phyloP scores from a whole-genome alignment of 2,329 filamentous ascomycete species.

The Lachnellula occidentalis region DNA sequence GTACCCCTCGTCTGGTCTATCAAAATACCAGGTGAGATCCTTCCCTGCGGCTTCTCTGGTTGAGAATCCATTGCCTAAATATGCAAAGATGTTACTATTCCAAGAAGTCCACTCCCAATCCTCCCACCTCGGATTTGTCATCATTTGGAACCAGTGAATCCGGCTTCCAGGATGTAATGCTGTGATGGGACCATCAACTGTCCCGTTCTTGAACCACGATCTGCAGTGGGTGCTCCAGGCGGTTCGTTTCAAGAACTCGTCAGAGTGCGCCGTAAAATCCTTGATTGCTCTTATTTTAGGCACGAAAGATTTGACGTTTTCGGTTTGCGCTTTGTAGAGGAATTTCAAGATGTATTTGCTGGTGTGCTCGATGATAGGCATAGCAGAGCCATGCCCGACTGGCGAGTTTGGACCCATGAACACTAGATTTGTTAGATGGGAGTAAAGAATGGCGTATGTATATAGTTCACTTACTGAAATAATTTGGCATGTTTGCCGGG shows the following conservation, averaged over 20 bases:
- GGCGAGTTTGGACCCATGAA: constrained; percentile 28
- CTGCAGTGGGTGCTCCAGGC: constrained; percentile 40
- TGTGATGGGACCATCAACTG: no score
- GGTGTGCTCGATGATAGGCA: constrained; percentile 16
- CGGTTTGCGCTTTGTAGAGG: constrained; percentile 36
- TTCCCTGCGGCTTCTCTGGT: no score
- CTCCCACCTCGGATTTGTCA: no score
- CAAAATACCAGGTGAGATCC: no score
- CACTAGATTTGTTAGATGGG: no score
- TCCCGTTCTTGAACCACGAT: constrained; percentile 13
- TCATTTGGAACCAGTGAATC: no score
- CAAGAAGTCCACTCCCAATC: no score
- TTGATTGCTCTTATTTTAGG: constrained; percentile 43
- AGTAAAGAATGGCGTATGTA: no score
- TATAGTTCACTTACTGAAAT: constrained; percentile 9
- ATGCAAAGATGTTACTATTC: no score
- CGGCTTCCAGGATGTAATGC: no score
- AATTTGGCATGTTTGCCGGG: constrained; percentile 25
- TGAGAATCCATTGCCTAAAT: no score
- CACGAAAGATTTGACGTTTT: constrained; percentile 42
- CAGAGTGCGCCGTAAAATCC: constrained; percentile 46
- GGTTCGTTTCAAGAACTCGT: constrained; percentile 47
- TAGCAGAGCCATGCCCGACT: constrained; percentile 23
- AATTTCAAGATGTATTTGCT: constrained; percentile 21
- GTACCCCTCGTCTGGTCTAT: no score